Conservation (phyloP, 1,139 yeast genomes). For the Kodamaea arcana region DNA sequence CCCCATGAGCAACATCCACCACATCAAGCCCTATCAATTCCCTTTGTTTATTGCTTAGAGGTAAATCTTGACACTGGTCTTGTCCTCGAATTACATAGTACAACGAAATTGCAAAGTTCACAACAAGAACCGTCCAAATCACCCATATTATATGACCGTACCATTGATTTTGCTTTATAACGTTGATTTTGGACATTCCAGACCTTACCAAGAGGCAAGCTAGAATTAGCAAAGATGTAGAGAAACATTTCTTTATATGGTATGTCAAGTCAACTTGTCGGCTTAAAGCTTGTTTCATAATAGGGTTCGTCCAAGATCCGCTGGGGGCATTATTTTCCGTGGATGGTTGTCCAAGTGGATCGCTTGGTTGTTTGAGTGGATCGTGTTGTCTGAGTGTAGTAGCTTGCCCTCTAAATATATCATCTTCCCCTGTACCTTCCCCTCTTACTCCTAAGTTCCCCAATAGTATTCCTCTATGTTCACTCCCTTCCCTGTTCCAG, state of each 20-base stretch:
- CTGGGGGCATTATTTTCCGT: slow-evolving; percentile 16
- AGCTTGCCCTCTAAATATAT: background rate
- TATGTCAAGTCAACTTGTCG: slow-evolving; percentile 33
- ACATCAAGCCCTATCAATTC: slow-evolving; percentile 28
- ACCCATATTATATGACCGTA: background rate
- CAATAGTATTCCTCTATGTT: background rate
- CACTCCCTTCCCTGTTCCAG: background rate
- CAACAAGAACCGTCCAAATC: background rate
- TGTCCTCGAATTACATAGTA: slow-evolving; percentile 24
- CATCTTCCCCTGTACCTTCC: background rate
- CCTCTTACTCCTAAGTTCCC: too few species aligned
- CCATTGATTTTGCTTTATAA: background rate
- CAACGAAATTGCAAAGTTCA: slow-evolving; percentile 1
- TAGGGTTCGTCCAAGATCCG: slow-evolving; percentile 43
- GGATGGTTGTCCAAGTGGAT: background rate
- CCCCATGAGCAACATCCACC: slow-evolving; percentile 10
- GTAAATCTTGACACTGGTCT: slow-evolving; percentile 43
- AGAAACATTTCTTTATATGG: slow-evolving; percentile 16
- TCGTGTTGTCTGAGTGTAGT: too few species aligned
- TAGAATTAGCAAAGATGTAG: slow-evolving; percentile 1
- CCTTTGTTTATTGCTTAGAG: slow-evolving; percentile 36
- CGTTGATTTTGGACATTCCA: background rate
- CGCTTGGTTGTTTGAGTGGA: background rate
- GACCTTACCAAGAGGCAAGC: slow-evolving; percentile 3
- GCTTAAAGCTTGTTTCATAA: slow-evolving; percentile 31